These are phyloP conservation scores for Dictyostelium brefeldianum DNA, from an alignment of 78 protist species.

Conservation along the genomic window DNA sequence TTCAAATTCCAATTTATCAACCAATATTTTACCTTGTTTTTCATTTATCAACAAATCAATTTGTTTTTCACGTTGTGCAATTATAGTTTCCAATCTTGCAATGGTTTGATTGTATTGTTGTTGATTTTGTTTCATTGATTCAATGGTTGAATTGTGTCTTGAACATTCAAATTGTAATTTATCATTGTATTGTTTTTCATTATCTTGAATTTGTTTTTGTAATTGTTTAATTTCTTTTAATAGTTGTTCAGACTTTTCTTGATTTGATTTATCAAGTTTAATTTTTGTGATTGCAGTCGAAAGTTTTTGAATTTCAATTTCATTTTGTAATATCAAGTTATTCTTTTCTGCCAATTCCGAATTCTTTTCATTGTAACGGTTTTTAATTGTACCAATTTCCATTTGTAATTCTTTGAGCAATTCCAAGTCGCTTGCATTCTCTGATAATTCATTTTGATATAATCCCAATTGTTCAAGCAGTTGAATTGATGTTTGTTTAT, in stretches of 20 bases:
- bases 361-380: not conserved
- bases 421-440: slow-evolving; percentile 1
- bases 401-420: not conserved
- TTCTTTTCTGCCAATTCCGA: not conserved
- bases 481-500: not conserved
- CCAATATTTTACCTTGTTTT: not conserved
- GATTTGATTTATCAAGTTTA: slow-evolving; percentile 22
- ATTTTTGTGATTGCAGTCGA: not conserved
- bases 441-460: not conserved
- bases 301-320: not conserved
- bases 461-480: not conserved
- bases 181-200: not conserved
- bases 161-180: not conserved
- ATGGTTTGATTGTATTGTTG: not conserved
- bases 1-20: not conserved
- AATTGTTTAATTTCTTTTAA: not conserved
- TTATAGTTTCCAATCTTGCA: not conserved
- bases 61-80: slow-evolving; percentile 14
- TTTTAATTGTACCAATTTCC: not conserved
- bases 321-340: not conserved
- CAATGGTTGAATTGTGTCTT: not conserved
- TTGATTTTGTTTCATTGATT: not conserved
- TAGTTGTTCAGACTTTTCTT: slow-evolving; percentile 18
- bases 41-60: slow-evolving; percentile 10
- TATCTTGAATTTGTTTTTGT: not conserved